Conservation (phyloP, 2,329 filamentous ascomycete species). For the Ophiostoma ips region DNA sequence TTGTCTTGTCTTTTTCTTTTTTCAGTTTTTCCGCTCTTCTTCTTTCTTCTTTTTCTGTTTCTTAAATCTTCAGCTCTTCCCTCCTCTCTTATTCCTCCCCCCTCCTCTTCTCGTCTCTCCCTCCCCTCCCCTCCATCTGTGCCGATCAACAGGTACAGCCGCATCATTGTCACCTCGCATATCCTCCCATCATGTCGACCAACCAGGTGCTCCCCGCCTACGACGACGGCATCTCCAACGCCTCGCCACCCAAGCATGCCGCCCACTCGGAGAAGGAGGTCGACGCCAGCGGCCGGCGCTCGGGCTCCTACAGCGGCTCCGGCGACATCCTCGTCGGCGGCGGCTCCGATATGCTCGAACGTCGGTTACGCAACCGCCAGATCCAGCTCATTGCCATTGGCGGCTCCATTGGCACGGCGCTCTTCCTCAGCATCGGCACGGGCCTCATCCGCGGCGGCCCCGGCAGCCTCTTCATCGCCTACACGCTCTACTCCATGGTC, state of each 20-base stretch:
- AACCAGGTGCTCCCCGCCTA: background rate
- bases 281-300: background rate
- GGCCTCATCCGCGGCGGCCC: conserved; percentile 24
- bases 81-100: background rate
- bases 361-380: conserved; percentile 38
- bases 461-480: conserved; percentile 39
- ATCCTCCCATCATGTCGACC: background rate
- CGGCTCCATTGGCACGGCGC: conserved; percentile 41
- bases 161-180: background rate
- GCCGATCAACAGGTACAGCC: background rate
- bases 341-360: conserved; percentile 24
- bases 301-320: conserved; percentile 2
- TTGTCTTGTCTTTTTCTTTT: background rate
- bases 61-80: no score
- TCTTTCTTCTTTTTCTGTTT: background rate
- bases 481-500: conserved; percentile 38
- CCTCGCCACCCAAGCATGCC: background rate
- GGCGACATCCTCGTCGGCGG: conserved; percentile 18
- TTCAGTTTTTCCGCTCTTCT: no score
- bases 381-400: conserved; percentile 46
- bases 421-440: conserved; percentile 48
- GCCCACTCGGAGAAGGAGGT: background rate
- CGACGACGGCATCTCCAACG: background rate
- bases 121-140: background rate
- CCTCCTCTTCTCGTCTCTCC: background rate